These are phyloP conservation scores for Pezicula rhizophila DNA, from an alignment of 2,329 filamentous ascomycete species.

Conservation along the genomic window DNA sequence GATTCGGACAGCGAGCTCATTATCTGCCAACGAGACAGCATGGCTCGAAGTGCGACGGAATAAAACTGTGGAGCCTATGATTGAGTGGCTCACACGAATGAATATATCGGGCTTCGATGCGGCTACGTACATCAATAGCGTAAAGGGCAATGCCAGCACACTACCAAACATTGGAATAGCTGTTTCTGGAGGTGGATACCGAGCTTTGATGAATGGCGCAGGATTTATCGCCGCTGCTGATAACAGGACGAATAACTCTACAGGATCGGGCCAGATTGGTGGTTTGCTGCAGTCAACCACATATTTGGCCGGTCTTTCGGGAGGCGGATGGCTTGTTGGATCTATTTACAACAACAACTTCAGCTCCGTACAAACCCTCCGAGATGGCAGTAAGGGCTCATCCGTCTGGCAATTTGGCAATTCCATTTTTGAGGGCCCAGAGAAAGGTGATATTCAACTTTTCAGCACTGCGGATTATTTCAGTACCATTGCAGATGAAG, in stretches of 20 bases:
- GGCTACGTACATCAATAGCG: slow-evolving; percentile 60
- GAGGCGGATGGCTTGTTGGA: slow-evolving; percentile 80
- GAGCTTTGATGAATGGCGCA: slow-evolving; percentile 79
- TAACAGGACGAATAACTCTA: slow-evolving; percentile 58
- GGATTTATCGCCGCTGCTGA: slow-evolving; percentile 78
- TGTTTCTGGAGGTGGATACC: slow-evolving; percentile 77
- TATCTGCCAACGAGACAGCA: slow-evolving; percentile 64
- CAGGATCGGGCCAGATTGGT: slow-evolving; percentile 61
- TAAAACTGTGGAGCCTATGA: slow-evolving; percentile 71
- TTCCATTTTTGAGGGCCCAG: slow-evolving; percentile 55
- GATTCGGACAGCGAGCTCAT: slow-evolving; percentile 54
- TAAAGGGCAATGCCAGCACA: slow-evolving; percentile 47
- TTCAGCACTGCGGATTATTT: slow-evolving; percentile 58
- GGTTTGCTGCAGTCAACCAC: slow-evolving; percentile 76
- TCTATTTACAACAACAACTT: slow-evolving; percentile 76
- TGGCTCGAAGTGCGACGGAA: slow-evolving; percentile 70
- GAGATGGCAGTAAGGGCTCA: slow-evolving; percentile 36
- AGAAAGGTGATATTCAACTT: slow-evolving; percentile 41
- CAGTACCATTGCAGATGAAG: slow-evolving; percentile 48
- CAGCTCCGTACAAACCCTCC: slow-evolving; percentile 55
- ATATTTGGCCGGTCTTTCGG: slow-evolving; percentile 75
- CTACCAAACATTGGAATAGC: slow-evolving; percentile 70
- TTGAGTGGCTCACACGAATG: slow-evolving; percentile 62
- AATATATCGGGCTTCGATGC: slow-evolving; percentile 76
- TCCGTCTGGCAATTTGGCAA: slow-evolving; percentile 57